A percentile compares a stretch with the other conserved stretches of the same genome.
Evolutionary conservation across 257 asterid species (phyloP).

Genomic region (Solanum piurae): DNA sequence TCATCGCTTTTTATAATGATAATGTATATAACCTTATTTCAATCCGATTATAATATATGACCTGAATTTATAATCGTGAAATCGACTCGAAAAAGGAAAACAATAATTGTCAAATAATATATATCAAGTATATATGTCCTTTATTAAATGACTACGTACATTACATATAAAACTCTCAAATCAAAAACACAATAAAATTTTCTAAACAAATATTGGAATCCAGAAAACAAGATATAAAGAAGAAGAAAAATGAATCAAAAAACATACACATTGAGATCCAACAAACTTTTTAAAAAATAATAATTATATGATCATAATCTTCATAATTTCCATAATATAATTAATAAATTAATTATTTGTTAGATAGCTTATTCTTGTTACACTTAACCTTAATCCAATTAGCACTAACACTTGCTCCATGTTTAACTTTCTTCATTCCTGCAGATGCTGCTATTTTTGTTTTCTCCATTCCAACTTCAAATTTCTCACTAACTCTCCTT

Average conservation of each 20-base stretch:
- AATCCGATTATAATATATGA: not conserved
- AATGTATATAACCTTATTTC: not conserved
- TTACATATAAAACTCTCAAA: not conserved
- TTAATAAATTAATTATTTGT: constrained; percentile 24
- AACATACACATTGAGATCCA: not conserved
- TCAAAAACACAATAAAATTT: not conserved
- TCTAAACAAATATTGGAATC: not conserved
- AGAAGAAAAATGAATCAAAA: not conserved
- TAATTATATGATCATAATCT: not conserved
- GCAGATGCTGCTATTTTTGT: constrained; percentile 46
- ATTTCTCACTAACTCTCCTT: constrained; percentile 21
- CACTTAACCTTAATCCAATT: constrained; percentile 50
- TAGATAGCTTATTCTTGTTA: constrained; percentile 34
- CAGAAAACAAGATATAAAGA: not conserved
- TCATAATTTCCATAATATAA: not conserved
- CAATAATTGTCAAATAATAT: not conserved
- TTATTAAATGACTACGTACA: not conserved
- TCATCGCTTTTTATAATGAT: not conserved
- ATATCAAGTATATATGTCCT: not conserved
- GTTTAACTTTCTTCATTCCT: constrained; percentile 41
- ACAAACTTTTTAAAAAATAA: not conserved
- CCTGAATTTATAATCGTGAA: not conserved
- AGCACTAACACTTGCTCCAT: constrained; percentile 37
- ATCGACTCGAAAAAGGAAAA: not conserved
- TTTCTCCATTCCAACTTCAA: constrained; percentile 32